Evolutionary conservation across 352 stramenopile species (phyloP).

Genomic region (Phytophthora parvispora): DNA sequence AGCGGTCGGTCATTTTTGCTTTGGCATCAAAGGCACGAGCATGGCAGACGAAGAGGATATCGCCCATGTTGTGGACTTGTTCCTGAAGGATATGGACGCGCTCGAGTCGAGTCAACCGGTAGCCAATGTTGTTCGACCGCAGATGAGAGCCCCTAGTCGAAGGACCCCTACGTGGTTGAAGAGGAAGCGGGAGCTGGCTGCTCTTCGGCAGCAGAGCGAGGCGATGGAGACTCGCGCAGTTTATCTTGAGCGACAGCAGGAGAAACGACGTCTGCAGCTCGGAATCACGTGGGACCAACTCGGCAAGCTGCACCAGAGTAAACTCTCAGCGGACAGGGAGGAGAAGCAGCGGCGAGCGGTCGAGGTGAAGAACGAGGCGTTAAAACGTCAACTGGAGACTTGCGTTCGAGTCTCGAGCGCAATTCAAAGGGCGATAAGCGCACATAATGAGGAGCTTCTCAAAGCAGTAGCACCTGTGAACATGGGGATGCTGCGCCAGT

Average conservation of each 20-base stretch:
- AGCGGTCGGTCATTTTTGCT: not conserved
- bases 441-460: not conserved
- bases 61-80: not conserved
- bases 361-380: not conserved
- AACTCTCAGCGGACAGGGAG: not conserved
- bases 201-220: conserved; percentile 1
- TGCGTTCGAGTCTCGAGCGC: not conserved
- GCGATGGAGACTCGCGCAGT: not conserved
- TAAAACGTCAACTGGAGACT: not conserved
- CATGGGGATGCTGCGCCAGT: not conserved
- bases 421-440: not conserved
- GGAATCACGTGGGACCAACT: not conserved
- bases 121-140: not conserved
- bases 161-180: conserved; percentile 6
- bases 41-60: not conserved
- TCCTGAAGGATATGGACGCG: conserved; percentile 9
- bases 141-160: not conserved
- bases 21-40: not conserved
- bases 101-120: not conserved
- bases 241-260: not conserved
- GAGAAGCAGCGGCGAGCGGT: not conserved
- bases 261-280: not conserved
- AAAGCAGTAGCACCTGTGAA: not conserved
- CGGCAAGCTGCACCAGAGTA: not conserved
- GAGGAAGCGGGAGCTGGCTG: conserved; percentile 3